Percentiles rank a stretch among this genome's conserved stretches.
Evolutionary conservation across 2,329 filamentous ascomycete species (phyloP).

Genomic region (Xylaria polymorpha): DNA sequence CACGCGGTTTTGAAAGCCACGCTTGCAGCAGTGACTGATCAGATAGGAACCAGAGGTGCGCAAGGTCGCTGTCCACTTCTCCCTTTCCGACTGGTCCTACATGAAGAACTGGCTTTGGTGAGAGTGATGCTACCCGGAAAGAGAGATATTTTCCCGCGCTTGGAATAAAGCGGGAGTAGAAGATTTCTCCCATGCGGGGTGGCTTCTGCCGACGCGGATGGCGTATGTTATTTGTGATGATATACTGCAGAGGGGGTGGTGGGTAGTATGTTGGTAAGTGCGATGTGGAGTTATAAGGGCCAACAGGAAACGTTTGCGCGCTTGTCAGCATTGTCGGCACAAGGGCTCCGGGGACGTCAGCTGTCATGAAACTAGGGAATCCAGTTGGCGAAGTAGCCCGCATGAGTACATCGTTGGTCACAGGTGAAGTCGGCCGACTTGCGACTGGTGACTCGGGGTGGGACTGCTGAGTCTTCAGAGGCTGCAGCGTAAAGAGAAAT

Average conservation of each 20-base stretch:
- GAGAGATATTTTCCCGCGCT: slow-evolving; percentile 86
- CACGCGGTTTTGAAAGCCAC: slow-evolving; percentile 90
- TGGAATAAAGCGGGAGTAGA: slow-evolving; percentile 89
- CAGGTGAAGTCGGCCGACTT: slow-evolving; percentile 67
- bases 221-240: slow-evolving; percentile 78
- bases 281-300: slow-evolving; percentile 83
- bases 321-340: slow-evolving; percentile 52
- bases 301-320: slow-evolving; percentile 59
- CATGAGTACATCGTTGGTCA: slow-evolving; percentile 49
- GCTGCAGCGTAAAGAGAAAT: slow-evolving; percentile 87
- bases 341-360: slow-evolving; percentile 56
- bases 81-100: slow-evolving; percentile 66
- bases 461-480: slow-evolving; percentile 55
- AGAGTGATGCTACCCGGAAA: slow-evolving; percentile 84
- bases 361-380: slow-evolving; percentile 42
- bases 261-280: slow-evolving; percentile 93
- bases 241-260: slow-evolving; percentile 83
- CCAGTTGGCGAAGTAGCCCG: slow-evolving; percentile 43
- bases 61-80: slow-evolving; percentile 51
- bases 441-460: slow-evolving; percentile 63
- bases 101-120: slow-evolving; percentile 71
- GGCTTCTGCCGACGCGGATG: slow-evolving; percentile 91
- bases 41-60: slow-evolving; percentile 58
- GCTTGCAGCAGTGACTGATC: slow-evolving; percentile 75
- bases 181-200: slow-evolving; percentile 87